phyloP scores from a whole-genome alignment of 1,284 basidiomycete species.

The Ganoderma lingzhi region DNA sequence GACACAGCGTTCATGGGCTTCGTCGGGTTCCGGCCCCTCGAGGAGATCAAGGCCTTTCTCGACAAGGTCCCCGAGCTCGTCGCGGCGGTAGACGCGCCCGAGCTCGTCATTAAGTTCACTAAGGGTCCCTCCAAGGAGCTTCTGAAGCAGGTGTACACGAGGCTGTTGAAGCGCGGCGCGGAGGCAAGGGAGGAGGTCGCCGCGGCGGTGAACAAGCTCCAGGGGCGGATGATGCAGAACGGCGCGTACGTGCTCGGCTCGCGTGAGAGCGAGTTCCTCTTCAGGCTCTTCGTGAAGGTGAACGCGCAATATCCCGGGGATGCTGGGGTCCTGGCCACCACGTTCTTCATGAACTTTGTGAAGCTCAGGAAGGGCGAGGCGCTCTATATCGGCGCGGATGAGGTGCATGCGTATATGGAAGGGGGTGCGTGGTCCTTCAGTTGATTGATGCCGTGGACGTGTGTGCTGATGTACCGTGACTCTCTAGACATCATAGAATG shows the following conservation, averaged over 20 bases:
- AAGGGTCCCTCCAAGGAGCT: conserved; percentile 51
- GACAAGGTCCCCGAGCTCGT: conserved; percentile 77
- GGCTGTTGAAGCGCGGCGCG: conserved; percentile 67
- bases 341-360: conserved; percentile 88
- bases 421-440: conserved; percentile 66
- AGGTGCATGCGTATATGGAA: conserved; percentile 95
- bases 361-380: conserved; percentile 85
- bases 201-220: conserved; percentile 25
- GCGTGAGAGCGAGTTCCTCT: conserved; percentile 43
- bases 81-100: conserved; percentile 32
- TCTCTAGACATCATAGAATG: conserved; percentile 91
- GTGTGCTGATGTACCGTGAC: not conserved
- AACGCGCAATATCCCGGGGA: conserved; percentile 89
- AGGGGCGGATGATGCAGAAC: conserved; percentile 24
- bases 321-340: conserved; percentile 88
- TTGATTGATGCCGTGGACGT: no score
- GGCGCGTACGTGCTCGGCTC: conserved; percentile 22
- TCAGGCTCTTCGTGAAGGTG: conserved; percentile 75
- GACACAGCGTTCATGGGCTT: conserved; percentile 86
- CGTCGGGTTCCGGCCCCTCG: conserved; percentile 90
- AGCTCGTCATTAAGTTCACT: conserved; percentile 20
- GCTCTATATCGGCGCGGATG: conserved; percentile 93
- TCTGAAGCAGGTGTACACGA: conserved; percentile 75
- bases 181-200: conserved; percentile 27
- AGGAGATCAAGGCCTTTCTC: conserved; percentile 75